These are phyloP conservation scores for Monilinia aucupariae DNA, from an alignment of 2,329 filamentous ascomycete genomes.

Conservation along the genomic window DNA sequence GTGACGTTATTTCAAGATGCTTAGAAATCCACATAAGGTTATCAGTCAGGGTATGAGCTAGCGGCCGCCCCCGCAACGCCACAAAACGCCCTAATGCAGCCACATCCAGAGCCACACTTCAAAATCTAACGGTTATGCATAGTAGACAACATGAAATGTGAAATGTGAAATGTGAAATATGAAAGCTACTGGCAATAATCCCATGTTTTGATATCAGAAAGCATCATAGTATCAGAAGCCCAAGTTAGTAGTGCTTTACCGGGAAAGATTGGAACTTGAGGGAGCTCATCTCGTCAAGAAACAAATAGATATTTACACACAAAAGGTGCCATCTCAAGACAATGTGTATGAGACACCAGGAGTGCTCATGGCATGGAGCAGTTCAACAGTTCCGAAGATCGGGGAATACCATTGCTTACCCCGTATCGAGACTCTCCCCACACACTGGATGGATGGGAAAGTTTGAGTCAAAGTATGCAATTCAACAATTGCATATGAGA, in stretches of 20 bases:
- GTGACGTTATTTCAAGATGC: neutral
- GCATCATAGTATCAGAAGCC: neutral
- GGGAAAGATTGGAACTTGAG: too few species aligned
- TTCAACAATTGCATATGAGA: neutral
- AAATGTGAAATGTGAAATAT: too few species aligned
- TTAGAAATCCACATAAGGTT: neutral
- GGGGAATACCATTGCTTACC: neutral
- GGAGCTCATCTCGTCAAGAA: too few species aligned
- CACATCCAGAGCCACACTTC: neutral
- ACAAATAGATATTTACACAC: neutral
- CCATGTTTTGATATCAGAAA: neutral
- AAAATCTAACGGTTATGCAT: neutral
- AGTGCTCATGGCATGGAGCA: neutral
- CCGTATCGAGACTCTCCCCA: too few species aligned
- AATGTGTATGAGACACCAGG: neutral
- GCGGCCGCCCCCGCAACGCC: slow-evolving; percentile 1
- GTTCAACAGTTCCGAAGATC: neutral
- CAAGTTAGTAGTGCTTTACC: neutral
- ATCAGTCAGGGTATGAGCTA: neutral
- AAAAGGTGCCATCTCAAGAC: too few species aligned
- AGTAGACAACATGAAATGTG: neutral
- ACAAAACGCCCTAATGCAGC: neutral
- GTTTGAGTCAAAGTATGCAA: neutral
- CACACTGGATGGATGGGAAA: neutral
- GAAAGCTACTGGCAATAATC: neutral